Base-by-base conservation (phyloP, 2,329 filamentous ascomycete species). In the Penicillium concentricum region DNA sequence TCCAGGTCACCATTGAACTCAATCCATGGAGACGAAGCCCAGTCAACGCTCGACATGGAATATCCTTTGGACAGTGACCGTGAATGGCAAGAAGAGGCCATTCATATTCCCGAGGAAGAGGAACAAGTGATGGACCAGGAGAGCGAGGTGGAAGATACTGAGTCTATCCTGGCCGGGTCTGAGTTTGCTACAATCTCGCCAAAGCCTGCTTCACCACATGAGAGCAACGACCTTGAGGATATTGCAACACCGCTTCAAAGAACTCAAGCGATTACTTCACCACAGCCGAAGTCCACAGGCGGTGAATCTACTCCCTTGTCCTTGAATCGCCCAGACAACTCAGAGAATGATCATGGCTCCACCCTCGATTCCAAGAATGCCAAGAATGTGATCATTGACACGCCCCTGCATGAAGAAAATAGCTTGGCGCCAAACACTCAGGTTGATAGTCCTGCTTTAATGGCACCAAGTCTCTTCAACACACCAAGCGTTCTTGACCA, bases 291-390 rank as follows among this genome's bases (percentile, higher is more conserved):
- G 28, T 64, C 67, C 4, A 63, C 63, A 24, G 42, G 50, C 6
- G 51, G 30, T 18, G 20, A 50, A 16, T 42, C 42, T 7, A 60
- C 60, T 22, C 50, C 54, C 2, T 28, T 49, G 24, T 56, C 55
- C 20, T 48, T 62, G 39, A 20, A 50, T 26, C 28, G 37, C 42
- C 49, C 24, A 12, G 52, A 38, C 18, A 58, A 56, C 66, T 63
- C 45, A 52, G 66, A 45, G 61, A 68, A 54, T 24, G 35, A 48
- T 4, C 30, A 30, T 35, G 59, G 16, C 34, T 37, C 54, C 54
- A 56, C 54, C 28, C 28, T 32, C 13, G 38, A 65, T 32, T 65
- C 63, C 18, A 63, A 65, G 8, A 72, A 73, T 8, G 68, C 72
- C 42, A 65, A 65, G 24, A 51, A 62, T 30, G 57, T 58, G n/a